Evolutionary conservation across 225 moss, liverwort and hornwort species (phyloP), one percentile per base, ranked within the genome.

Genomic region (Bryoerythrophyllum caledonicum): DNA sequence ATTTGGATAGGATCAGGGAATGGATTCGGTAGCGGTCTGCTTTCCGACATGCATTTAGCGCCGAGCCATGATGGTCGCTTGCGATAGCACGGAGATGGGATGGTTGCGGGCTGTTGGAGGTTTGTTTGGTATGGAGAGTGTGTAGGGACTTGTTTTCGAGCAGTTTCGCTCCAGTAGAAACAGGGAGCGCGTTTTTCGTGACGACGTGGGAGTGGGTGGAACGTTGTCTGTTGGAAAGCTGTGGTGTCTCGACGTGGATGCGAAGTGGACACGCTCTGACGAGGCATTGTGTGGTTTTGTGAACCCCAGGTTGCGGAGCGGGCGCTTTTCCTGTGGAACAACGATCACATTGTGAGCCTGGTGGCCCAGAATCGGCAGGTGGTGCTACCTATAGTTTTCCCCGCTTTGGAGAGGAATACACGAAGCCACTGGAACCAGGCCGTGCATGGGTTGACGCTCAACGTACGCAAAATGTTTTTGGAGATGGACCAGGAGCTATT

Each of bases 401-500:
- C 94, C 62, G 84, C 96, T 28, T 73, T 96, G 79, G 96, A 96
- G 85, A 88, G 88, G 73, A 96, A 96, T 46, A 94, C 94, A 37
- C 80, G 91, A 40, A 94, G 86, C 67, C 96, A 96, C 68, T 94
- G 94, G 96, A 96, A 96, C 82, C 96, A 96, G 87, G 96, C 94
- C 53, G 94, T 96, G 8, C 89, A 96, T 54, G 92, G 96, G 65
- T 85, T 94, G 27, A 96, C 96, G 26, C 83, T 94, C 41, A 94
- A 97, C 49, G 94, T 94, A 25, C 88, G 96, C 21, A 97, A 97
- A 75, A 97, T 97, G 96, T 97, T 97, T 59, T 74, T 94, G 57
- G 96, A 97, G 85, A 97, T 97, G 96, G 96, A 97, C 67, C 92
- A 92, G 65, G 96, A 97, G 48, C 83, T 97, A 30, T 96, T 92